These are phyloP conservation scores for Plantago major DNA, from an alignment of 257 asterid genomes.

Conservation along the genomic window DNA sequence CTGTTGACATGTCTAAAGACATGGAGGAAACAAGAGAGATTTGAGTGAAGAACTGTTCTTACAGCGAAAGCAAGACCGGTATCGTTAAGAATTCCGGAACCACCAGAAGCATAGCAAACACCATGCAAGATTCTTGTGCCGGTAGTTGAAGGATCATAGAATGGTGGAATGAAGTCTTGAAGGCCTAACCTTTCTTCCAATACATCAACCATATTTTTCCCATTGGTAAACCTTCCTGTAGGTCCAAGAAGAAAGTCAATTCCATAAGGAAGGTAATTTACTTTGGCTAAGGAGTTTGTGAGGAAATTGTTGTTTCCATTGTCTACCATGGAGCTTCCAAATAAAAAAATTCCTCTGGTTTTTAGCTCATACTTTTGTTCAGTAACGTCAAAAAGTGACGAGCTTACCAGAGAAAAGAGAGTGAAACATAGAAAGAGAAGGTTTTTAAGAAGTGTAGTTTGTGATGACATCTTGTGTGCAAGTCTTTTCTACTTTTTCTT, in stretches of 20 bases:
- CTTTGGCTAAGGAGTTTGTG: conserved; percentile 48
- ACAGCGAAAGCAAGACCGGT: conserved; percentile 52
- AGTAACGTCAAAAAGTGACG: conserved; percentile 12
- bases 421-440: conserved; percentile 10
- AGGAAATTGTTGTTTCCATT: too few species aligned
- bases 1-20: too few species aligned
- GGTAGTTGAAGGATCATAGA: conserved; percentile 57
- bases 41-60: conserved; percentile 23
- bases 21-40: too few species aligned
- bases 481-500: not conserved
- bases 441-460: conserved; percentile 14
- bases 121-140: conserved; percentile 52
- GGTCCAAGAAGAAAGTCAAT: conserved; percentile 52
- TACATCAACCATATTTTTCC: conserved; percentile 57
- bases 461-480: not conserved
- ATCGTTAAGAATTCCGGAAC: conserved; percentile 69
- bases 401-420: conserved; percentile 14
- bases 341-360: conserved; percentile 64
- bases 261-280: conserved; percentile 64
- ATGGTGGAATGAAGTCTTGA: conserved; percentile 49
- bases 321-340: conserved; percentile 82
- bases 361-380: conserved; percentile 18
- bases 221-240: conserved; percentile 73
- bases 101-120: conserved; percentile 78
- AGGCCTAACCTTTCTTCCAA: conserved; percentile 41